Evolutionary conservation across 495 filamentous ascomycete species (phyloP).

Genomic region (Amniculicola lignicola): DNA sequence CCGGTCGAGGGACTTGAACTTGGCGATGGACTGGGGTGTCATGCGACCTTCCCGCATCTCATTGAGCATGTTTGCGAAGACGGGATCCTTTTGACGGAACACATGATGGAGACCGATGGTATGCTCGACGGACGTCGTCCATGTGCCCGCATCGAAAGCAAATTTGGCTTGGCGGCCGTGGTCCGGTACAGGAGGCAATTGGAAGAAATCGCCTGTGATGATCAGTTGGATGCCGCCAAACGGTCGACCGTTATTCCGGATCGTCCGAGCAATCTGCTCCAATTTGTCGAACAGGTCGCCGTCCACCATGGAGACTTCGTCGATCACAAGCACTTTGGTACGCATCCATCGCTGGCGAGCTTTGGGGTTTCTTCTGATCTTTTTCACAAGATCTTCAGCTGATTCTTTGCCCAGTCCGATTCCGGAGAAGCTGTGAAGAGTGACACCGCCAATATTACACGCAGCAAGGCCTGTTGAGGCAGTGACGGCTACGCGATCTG

Average conservation of each 20-base stretch:
- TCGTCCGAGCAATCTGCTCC: constrained; percentile 75
- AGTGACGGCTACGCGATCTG: constrained; percentile 83
- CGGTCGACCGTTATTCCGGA: constrained; percentile 81
- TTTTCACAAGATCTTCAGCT: constrained; percentile 77
- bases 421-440: constrained; percentile 91
- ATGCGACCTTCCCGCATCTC: constrained; percentile 91
- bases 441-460: constrained; percentile 94
- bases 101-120: constrained; percentile 94
- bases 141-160: constrained; percentile 85
- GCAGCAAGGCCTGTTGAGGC: constrained; percentile 94
- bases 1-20: constrained; percentile 69
- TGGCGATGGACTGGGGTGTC: constrained; percentile 61
- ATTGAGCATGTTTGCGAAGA: constrained; percentile 92
- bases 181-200: constrained; percentile 90
- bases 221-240: constrained; percentile 96
- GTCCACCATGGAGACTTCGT: constrained; percentile 98
- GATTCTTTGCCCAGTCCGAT: constrained; percentile 93
- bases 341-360: constrained; percentile 83
- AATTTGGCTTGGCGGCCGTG: constrained; percentile 72
- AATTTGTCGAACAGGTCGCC: constrained; percentile 96
- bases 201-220: constrained; percentile 97
- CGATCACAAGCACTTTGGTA: constrained; percentile 81
- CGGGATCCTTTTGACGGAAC: constrained; percentile 93
- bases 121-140: constrained; percentile 88
- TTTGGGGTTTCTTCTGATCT: constrained; percentile 85